phyloP scores from a whole-genome alignment of 2,329 filamentous ascomycete species.

The Thielaviopsis ethacetica region DNA sequence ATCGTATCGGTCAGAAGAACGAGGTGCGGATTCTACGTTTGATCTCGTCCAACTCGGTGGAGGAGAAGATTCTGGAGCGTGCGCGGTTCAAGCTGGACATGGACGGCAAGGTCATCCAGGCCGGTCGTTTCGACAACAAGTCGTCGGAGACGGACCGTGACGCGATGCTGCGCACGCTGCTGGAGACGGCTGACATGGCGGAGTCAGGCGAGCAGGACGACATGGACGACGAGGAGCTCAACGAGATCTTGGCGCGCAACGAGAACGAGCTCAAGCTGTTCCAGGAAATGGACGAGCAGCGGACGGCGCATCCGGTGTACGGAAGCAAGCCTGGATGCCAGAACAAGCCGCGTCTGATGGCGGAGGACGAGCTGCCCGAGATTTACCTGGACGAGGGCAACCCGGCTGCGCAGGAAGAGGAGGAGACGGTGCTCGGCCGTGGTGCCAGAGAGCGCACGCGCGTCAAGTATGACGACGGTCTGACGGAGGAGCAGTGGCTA shows the following conservation, averaged over 20 bases:
- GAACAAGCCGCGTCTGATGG: slow-evolving; percentile 62
- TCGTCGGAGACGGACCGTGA: slow-evolving; percentile 97
- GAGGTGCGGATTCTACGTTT: slow-evolving; percentile 92
- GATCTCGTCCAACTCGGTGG: slow-evolving; percentile 91
- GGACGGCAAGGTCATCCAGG: slow-evolving; percentile 98
- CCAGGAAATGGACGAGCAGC: slow-evolving; percentile 67
- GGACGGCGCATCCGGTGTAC: slow-evolving; percentile 49
- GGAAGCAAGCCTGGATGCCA: slow-evolving; percentile 48
- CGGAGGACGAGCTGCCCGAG: slow-evolving; percentile 76
- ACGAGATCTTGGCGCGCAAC: slow-evolving; percentile 78
- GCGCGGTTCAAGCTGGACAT: slow-evolving; percentile 97
- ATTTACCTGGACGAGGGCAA: slow-evolving; percentile 84
- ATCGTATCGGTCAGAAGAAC: slow-evolving; percentile 99
- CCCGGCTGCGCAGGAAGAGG: slow-evolving; percentile 61
- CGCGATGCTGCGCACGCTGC: slow-evolving; percentile 81
- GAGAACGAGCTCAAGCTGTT: slow-evolving; percentile 67
- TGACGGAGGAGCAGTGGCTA: slow-evolving; percentile 97
- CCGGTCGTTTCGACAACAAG: slow-evolving; percentile 98
- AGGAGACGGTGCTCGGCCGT: slow-evolving; percentile 61
- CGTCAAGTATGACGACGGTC: slow-evolving; percentile 89
- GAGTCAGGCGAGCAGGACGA: slow-evolving; percentile 69
- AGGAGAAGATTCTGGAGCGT: slow-evolving; percentile 95
- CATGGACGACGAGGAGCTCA: slow-evolving; percentile 96
- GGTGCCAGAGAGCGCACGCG: slow-evolving; percentile 89
- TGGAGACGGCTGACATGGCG: slow-evolving; percentile 65